Evolutionary conservation across 768 basidiomycete species (phyloP), one percentile per base, ranked within the genome.

Genomic region (Trametes coccinea): DNA sequence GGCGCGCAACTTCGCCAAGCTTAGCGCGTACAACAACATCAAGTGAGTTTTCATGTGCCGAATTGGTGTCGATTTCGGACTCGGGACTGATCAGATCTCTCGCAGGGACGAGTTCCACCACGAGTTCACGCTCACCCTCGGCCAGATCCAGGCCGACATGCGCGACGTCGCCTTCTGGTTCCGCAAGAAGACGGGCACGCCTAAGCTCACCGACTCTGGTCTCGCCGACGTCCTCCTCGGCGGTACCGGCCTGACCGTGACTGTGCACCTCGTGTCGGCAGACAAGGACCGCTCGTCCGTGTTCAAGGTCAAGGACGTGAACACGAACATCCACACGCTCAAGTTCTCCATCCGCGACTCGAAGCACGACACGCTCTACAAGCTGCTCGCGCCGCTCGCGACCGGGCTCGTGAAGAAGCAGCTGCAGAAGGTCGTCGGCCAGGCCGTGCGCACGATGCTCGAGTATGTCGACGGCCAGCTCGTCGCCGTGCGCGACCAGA

Each of bases 141-240:
- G 79, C 37, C 95, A 98, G 73, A 90, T 97, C 67, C 95, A 98
- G 72, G 90, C 90, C 4, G 94, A 97, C 67, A 89, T 98, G 84
- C 84, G 91, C 22, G 95, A 98, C 69, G 91, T 97, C n/a, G 89
- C 90, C 6, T 96, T 98, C 73, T 93, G 88, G 72, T 94, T 92
- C 79, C 81, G 80, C 67, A 92, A 87, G 79, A 95, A 95, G 84
- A 83, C 79, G 3, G 92, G 92, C 4, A 83, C 92, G 63, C 85
- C 89, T 2, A 93, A 88, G 80, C 75, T 95, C 73, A 80, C 73
- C 55, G 94, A 95, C 74, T 85, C 85, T 10, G 94, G 93, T 46
- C 74, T 95, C 22, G 93, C 93, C 9, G 95, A 96, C 70, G 86
- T 95, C 5, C 69, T 93, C 45, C 77, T 97, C 50, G 91, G 92